phyloP scores from a whole-genome alignment of 2,329 filamentous ascomycete species.

The Botrytis aclada region DNA sequence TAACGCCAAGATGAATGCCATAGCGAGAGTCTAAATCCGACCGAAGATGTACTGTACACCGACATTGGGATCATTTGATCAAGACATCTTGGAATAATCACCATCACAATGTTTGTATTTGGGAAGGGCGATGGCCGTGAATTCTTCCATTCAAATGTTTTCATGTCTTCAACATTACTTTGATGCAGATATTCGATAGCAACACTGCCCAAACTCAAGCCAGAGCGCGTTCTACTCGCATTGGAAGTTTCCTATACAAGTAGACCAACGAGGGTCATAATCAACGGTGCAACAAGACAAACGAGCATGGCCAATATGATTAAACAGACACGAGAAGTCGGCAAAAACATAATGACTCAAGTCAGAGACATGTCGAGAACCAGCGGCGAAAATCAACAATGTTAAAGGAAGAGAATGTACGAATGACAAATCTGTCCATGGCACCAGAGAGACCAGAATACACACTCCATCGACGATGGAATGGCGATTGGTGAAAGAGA shows the following conservation, averaged over 20 bases:
- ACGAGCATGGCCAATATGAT: neutral
- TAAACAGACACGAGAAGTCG: neutral
- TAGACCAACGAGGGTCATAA: neutral
- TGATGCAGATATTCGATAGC: neutral
- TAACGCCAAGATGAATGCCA: neutral
- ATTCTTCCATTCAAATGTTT: neutral
- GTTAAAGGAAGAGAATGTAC: neutral
- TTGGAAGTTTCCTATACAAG: neutral
- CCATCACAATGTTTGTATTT: too few relatives aligned
- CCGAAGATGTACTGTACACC: neutral
- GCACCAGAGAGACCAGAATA: neutral
- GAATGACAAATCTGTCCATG: neutral
- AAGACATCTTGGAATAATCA: neutral
- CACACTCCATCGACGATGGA: neutral
- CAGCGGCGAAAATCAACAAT: neutral
- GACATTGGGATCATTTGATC: neutral
- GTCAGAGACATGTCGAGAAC: constrained; percentile 1
- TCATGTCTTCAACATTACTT: neutral
- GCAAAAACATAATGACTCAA: neutral
- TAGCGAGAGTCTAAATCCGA: neutral
- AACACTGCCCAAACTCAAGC: neutral
- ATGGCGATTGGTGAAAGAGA: neutral
- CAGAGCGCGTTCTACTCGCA: neutral
- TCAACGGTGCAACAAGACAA: neutral
- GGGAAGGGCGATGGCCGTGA: neutral